Base-by-base conservation (phyloP, 768 basidiomycete species). In the Hemileccinum rubropunctum region DNA sequence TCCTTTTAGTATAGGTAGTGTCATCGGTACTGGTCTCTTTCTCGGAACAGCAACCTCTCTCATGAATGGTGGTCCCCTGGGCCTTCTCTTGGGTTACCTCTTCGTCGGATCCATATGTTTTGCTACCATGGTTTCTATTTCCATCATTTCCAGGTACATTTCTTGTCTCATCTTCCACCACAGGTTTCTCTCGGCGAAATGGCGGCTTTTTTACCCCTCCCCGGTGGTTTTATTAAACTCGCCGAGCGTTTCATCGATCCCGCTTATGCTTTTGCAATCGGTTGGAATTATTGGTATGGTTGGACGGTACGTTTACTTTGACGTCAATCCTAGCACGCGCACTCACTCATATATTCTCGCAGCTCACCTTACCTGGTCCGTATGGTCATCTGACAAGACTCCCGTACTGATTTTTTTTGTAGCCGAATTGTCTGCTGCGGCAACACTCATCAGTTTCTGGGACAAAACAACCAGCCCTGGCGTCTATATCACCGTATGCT, bases 391-490 rank as follows among this genome's bases (percentile, higher is more conserved):
- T 8, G 3, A n/a, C 30, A 33, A 32, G 13, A 6, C 0, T 6
- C 4, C 9, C 4, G 18, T 21, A 15, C 48, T 67, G 12, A 66
- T 18, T 6, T 4, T 43, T 23, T 49, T 36, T 8, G 4, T 34
- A 53, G 76, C 77, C 6, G 80, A 81, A 50, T 56, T 80, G 4
- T 71, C 74, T 33, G 80, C 80, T 0, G 73, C 76, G 0, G 74
- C 81, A 12, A 67, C 80, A 2, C 54, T 83, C 36, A 74, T 84
- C 61, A 64, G 69, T 42, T 81, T 64, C 56, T 79, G 78, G 78
- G 71, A 71, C 45, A 30, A 32, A 7, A 53, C 49, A 3, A 65
- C 75, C 32, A 76, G 66, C 50, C 71, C 76, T 42, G 79, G 73
- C 0, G 73, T 70, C 9, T 83, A 77, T 76, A 78, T 84, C 48